phyloP scores from a whole-genome alignment of 139 green algal species.

The Bryopsis sp. region DNA sequence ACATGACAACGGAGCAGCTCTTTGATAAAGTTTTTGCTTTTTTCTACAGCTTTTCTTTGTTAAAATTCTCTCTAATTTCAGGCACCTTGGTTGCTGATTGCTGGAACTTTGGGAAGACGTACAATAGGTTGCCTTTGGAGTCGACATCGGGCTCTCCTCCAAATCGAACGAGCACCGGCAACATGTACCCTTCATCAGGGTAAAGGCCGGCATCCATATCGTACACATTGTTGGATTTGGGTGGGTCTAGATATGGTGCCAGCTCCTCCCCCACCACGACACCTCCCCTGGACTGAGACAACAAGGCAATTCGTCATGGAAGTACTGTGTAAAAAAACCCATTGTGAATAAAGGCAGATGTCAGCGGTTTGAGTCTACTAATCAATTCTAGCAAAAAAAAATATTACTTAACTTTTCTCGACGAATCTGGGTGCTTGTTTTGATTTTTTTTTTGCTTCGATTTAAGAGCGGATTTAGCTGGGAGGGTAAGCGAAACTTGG shows the following conservation, averaged over 20 bases:
- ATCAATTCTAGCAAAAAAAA: not conserved
- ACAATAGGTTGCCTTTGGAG: conserved; percentile 73
- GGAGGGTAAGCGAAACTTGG: too few species aligned
- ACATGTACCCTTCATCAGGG: conserved; percentile 71
- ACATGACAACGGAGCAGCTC: conserved; percentile 4
- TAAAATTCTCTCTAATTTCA: not conserved
- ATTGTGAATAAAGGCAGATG: not conserved
- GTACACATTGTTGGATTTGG: not conserved
- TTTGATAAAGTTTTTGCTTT: not conserved
- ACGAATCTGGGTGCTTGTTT: not conserved
- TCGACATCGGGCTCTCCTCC: conserved; percentile 74
- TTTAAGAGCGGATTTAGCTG: too few species aligned
- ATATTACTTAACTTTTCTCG: not conserved
- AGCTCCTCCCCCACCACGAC: conserved; percentile 92
- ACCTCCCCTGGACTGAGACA: conserved; percentile 55
- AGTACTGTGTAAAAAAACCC: not conserved
- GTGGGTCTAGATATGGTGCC: conserved; percentile 78
- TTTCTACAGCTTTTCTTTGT: not conserved
- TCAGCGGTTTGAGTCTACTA: too few species aligned
- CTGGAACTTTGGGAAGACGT: conserved; percentile 80
- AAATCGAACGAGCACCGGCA: conserved; percentile 82
- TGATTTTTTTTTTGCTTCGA: not conserved
- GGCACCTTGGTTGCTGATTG: conserved; percentile 30
- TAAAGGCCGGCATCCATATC: conserved; percentile 5
- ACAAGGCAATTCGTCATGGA: conserved; percentile 24